phyloP scores from a whole-genome alignment of 805 yeast genomes.

The Starmera dryadoides region DNA sequence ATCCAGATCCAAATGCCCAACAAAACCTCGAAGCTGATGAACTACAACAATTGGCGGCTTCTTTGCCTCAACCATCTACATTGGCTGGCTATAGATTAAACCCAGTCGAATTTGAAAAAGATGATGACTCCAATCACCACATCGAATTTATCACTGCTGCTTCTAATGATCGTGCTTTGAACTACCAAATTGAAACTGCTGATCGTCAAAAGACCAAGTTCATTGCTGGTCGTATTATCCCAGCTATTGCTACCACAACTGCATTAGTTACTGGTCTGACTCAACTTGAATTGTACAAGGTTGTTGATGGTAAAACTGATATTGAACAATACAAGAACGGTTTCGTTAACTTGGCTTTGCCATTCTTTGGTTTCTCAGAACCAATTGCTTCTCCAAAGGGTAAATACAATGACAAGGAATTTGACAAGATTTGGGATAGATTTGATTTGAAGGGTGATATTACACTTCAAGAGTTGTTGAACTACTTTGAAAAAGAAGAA shows the following conservation, averaged over 20 bases:
- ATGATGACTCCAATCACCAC: constrained; percentile 94
- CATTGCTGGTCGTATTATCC: constrained; percentile 97
- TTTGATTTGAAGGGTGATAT: constrained; percentile 75
- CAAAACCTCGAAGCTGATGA: constrained; percentile 50
- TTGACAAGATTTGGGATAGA: constrained; percentile 94
- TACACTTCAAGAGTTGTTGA: constrained; percentile 66
- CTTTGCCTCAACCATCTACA: constrained; percentile 82
- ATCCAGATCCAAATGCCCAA: constrained; percentile 76
- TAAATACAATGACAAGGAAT: constrained; percentile 67
- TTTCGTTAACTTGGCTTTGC: constrained; percentile 83
- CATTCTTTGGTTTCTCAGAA: constrained; percentile 95
- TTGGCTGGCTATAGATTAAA: constrained; percentile 80
- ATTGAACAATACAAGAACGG: constrained; percentile 91
- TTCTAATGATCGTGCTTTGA: constrained; percentile 91
- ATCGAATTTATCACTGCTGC: constrained; percentile 95
- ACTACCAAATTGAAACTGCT: constrained; percentile 82
- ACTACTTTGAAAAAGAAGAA: constrained; percentile 71
- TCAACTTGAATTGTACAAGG: constrained; percentile 86
- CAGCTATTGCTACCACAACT: constrained; percentile 99
- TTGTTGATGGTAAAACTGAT: constrained; percentile 64
- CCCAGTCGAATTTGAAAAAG: constrained; percentile 96
- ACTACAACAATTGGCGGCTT: constrained; percentile 59
- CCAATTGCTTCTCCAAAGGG: constrained; percentile 84
- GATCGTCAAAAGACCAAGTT: constrained; percentile 89
- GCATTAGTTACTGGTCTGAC: constrained; percentile 94